Base-by-base conservation (phyloP, 352 stramenopile genomes). In the Globisporangium cystogenes region DNA sequence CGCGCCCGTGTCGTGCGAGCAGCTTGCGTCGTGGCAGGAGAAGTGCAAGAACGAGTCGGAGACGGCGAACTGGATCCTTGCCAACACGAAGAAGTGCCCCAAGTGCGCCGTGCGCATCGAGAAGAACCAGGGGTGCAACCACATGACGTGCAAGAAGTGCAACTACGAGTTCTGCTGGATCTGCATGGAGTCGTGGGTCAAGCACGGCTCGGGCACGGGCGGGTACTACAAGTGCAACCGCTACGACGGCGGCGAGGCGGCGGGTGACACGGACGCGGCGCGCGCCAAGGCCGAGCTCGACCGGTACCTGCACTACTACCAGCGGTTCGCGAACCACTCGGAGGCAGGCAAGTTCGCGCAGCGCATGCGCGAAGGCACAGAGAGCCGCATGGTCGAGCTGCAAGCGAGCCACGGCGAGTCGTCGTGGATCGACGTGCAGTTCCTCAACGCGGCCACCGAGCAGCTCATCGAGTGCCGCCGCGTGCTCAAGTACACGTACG, bases 211-310 rank as follows among this genome's bases (percentile, higher is more conserved):
- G 3, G 95, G 90, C 41, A 99, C 95, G 7, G 96, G 97, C 33
- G 97, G 97, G 14, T 99, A 98, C 78, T 99, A 99, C 78, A 99
- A 99, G 73, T 99, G 97, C 76, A 99, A 99, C 74, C 96, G 96
- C 39, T 99, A 97, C 60, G 92, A 98, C 48, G 60, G 75, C 18
- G 67, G 86, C 41, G 60, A 62, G 45, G 64, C 63, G 4, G 53
- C 57, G 4, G 65, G 62, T 11, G 81, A 96, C 45, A 87, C 85
- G 37, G 93, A 98, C 65, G 88, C 81, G 4, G 89, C 94, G 7
- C 84, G 86, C 23, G 96, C 96, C 7, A 98, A 98, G 69, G 87
- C 89, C 0, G 96, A 99, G 65, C 77, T 99, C 51, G 96, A 99
- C 71, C 88, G 97, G 39, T 99, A 99, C 75, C 75, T 99, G 44